Conservation (phyloP, 495 filamentous ascomycete species). For the Pseudevernia furfuracea region DNA sequence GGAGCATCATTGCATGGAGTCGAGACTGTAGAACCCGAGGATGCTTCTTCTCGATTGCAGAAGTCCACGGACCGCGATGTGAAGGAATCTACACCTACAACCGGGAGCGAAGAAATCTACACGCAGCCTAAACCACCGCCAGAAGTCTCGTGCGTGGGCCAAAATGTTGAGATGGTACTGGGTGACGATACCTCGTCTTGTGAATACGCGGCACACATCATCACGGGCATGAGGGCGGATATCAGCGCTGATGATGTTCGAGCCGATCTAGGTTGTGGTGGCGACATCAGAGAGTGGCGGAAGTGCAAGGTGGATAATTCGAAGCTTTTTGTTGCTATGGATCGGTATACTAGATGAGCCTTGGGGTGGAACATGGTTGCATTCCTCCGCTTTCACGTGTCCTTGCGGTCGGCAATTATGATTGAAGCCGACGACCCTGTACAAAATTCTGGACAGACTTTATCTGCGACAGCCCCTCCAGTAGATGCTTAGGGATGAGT, state of each 20-base stretch:
- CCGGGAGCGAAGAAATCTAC: background rate
- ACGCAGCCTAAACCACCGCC: background rate
- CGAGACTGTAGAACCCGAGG: background rate
- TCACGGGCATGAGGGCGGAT: slow-evolving; percentile 28
- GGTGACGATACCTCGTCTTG: slow-evolving; percentile 23
- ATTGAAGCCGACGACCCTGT: background rate
- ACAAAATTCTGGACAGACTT: background rate
- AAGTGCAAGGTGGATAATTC: slow-evolving; percentile 39
- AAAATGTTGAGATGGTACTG: background rate
- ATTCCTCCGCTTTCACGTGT: background rate
- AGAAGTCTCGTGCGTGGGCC: background rate
- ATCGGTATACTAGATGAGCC: slow-evolving; percentile 22
- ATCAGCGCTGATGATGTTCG: slow-evolving; percentile 33
- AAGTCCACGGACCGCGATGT: background rate
- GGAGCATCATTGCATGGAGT: background rate
- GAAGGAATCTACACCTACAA: background rate
- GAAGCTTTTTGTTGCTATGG: slow-evolving; percentile 37
- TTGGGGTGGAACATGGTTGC: background rate
- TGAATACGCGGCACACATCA: slow-evolving; percentile 30
- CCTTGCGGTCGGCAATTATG: background rate
- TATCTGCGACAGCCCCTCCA: background rate
- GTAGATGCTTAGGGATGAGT: background rate
- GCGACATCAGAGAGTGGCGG: slow-evolving; percentile 15
- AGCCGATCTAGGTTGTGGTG: slow-evolving; percentile 36
- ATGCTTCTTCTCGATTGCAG: background rate